These are phyloP conservation scores for Tylopilus rubrobrunneus DNA, from an alignment of 768 basidiomycete genomes.

Conservation along the genomic window DNA sequence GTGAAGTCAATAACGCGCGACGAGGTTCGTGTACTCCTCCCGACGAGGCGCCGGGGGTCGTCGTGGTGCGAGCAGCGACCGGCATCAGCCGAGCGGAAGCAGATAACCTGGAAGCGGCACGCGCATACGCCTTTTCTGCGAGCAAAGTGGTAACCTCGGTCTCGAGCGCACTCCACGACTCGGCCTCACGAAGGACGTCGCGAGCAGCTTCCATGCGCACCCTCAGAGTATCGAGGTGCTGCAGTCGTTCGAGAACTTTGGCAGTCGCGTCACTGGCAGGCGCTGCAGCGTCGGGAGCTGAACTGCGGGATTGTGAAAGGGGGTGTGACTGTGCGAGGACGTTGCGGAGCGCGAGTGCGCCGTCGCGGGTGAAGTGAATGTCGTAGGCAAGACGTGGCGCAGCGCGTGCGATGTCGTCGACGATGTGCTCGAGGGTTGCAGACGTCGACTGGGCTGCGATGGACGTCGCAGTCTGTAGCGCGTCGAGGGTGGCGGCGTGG, in stretches of 20 bases:
- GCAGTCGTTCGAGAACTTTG: conserved; percentile 70
- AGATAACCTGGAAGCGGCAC: conserved; percentile 87
- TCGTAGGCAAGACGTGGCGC: conserved; percentile 93
- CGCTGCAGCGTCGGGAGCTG: conserved; percentile 3
- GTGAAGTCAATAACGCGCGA: conserved; percentile 78
- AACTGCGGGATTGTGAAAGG: conserved; percentile 5
- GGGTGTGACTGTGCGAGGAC: conserved; percentile 56
- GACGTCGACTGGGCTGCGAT: conserved; percentile 88
- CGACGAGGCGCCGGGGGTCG: conserved; percentile 30
- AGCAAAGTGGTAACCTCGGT: conserved; percentile 87
- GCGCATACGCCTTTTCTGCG: conserved; percentile 70
- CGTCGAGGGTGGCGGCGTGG: conserved; percentile 72
- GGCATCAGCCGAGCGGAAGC: conserved; percentile 89
- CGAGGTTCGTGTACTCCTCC: conserved; percentile 64
- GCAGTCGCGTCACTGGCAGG: conserved; percentile 44
- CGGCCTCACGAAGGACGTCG: conserved; percentile 89
- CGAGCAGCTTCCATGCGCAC: conserved; percentile 83
- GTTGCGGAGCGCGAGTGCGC: conserved; percentile 71
- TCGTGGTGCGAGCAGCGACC: conserved; percentile 88
- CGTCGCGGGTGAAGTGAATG: conserved; percentile 95
- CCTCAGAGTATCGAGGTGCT: conserved; percentile 79
- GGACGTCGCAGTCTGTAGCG: conserved; percentile 76
- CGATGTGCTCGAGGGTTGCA: conserved; percentile 76
- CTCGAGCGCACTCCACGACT: conserved; percentile 95
- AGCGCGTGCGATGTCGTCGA: conserved; percentile 88